Evolutionary conservation across 2,329 filamentous ascomycete genomes (phyloP), one percentile per base, ranked within the genome.

Genomic region (Aspergillus udagawae): DNA sequence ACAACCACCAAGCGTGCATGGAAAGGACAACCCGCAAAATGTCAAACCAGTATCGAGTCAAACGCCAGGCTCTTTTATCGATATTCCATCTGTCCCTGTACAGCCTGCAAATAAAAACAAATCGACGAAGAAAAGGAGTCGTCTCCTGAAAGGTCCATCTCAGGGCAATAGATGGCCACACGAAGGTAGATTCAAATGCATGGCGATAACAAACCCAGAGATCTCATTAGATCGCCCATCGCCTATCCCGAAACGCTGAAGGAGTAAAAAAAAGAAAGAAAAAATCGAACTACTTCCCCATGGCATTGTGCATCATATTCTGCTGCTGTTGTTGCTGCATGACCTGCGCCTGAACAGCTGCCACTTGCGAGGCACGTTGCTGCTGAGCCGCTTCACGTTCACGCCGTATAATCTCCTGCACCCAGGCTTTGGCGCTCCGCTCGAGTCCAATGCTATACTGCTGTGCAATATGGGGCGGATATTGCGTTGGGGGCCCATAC

Each of bases 221-320:
- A 55, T 62, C 59, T 54, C 61, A 60, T 50, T 62, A 63, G 51
- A 50, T 56, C 52, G 54, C 44, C 44, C 44, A 27, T 27, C 44
- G 44, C 44, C 44, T 25, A 23, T 27, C 23, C 44, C 44, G 12
- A 47, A 47, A 47, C 44, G 44, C 44, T 47, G 44, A 51, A 29
- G 52, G 53, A 56, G 51, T 27, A 54, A 41, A n/a, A 35, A 29
- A 1, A 29, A 29, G 2, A 8, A 28, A 8, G 7, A 28, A 28
- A 28, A 9, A 28, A 28, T 12, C 45, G 42, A 53, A 49, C 20
- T 63, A 73, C 53, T 70, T 74, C 4, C 71, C 72, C 67, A 73
- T 72, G 27, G 70, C 72, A 56, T 73, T 75, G 41, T 74, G 70
- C 74, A 76, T 76, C 70, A 76, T 75, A 48, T 73, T 75, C 58